Percentiles rank a stretch among this genome's conserved stretches.
Conservation (phyloP, 2,329 filamentous ascomycete species). For the Trichoderma sp. region DNA sequence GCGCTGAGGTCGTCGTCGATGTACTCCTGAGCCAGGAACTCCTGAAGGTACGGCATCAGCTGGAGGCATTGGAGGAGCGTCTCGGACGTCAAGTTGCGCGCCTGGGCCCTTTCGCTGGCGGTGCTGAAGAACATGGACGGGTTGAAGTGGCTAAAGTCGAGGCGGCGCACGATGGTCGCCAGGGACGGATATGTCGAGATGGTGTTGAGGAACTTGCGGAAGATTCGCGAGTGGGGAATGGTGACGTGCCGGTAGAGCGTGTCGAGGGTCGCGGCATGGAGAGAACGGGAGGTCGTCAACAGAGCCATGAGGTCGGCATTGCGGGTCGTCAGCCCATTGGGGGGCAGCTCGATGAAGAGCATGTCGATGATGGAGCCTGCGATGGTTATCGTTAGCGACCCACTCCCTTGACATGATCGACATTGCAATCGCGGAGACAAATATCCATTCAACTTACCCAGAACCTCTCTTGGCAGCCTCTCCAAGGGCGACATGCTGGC, state of each 20-base stretch:
- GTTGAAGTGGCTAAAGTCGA: conserved; percentile 87
- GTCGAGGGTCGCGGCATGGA: conserved; percentile 72
- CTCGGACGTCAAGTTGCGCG: conserved; percentile 73
- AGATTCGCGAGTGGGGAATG: conserved; percentile 80
- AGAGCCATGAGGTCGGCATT: conserved; percentile 79
- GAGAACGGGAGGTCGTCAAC: conserved; percentile 71
- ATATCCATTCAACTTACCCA: conserved; percentile 55
- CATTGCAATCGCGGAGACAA: background rate
- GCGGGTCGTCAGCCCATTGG: conserved; percentile 71
- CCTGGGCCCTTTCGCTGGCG: conserved; percentile 72
- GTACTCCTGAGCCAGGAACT: conserved; percentile 80
- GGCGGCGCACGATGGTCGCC: conserved; percentile 73
- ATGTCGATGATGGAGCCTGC: conserved; percentile 73
- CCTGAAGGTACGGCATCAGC: conserved; percentile 71
- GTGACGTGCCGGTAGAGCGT: conserved; percentile 80
- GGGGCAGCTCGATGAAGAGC: conserved; percentile 71
- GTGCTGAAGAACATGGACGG: conserved; percentile 75
- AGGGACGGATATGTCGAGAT: conserved; percentile 67
- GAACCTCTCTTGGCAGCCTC: conserved; percentile 68
- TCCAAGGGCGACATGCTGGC: conserved; percentile 64
- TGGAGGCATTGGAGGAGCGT: conserved; percentile 73
- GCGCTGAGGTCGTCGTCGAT: conserved; percentile 73
- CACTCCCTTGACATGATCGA: background rate
- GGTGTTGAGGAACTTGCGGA: conserved; percentile 76
- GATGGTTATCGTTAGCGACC: conserved; percentile 13